Percentiles rank a stretch among this genome's conserved stretches.
These are phyloP conservation scores for Cochlearia excelsa DNA, from an alignment of 345 rosid genomes.

Conservation along the genomic window DNA sequence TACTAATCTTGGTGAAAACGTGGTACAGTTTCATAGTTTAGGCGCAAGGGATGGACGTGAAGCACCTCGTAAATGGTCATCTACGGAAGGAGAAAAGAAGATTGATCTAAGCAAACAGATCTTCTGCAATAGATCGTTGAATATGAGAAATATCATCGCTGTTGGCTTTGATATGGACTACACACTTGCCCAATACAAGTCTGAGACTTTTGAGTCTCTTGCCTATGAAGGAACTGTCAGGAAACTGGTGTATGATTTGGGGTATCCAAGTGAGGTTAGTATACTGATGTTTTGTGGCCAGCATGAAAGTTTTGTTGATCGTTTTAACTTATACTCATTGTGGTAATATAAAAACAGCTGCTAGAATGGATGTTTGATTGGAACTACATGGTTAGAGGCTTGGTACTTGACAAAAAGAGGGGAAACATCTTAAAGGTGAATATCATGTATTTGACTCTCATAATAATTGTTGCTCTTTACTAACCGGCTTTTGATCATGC, in stretches of 20 bases:
- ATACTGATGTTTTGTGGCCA: neutral
- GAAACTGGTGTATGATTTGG: constrained; percentile 84
- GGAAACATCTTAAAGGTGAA: constrained; percentile 94
- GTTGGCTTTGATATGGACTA: constrained; percentile 99
- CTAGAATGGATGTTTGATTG: constrained; percentile 83
- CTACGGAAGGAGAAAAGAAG: constrained; percentile 56
- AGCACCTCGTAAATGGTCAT: constrained; percentile 59
- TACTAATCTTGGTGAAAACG: constrained; percentile 40
- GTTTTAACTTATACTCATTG: neutral
- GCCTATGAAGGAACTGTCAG: constrained; percentile 83
- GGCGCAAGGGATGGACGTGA: constrained; percentile 37
- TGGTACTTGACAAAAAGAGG: constrained; percentile 93
- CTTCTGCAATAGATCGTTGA: constrained; percentile 91
- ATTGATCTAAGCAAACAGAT: constrained; percentile 70
- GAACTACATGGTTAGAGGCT: constrained; percentile 95
- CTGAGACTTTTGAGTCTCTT: constrained; percentile 94
- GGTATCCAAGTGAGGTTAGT: constrained; percentile 83
- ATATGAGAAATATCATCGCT: constrained; percentile 88
- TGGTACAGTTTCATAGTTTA: constrained; percentile 33
- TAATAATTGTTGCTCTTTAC: neutral
- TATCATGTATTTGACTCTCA: neutral
- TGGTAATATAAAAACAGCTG: constrained; percentile 44
- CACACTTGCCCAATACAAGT: constrained; percentile 93
- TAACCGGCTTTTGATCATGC: constrained; percentile 27
- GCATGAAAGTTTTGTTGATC: neutral